Base-by-base conservation (phyloP, 2,329 filamentous ascomycete genomes). In the Canariomyces notabilis region DNA sequence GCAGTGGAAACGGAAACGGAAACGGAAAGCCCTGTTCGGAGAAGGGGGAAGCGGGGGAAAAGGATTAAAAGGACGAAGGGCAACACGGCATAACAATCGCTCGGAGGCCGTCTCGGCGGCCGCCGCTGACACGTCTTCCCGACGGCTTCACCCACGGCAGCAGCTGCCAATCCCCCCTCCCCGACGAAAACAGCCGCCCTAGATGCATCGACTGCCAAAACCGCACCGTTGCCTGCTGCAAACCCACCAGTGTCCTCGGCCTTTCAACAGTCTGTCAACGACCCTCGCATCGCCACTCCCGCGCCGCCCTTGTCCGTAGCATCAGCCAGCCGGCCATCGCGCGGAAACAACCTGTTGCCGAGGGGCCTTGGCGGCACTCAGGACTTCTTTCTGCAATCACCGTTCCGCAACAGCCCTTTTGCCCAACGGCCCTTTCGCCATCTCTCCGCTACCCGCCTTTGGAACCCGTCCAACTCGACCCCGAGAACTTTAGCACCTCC, bases 391-490 rank as follows among this genome's bases (percentile, higher is more conserved):
- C 55, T 60, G 32, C 64, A 64, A 41, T 48, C 58, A 57, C 48
- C 63, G 67, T 23, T 60, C 62, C 35, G 47, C 56, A 15, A 59
- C 21, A 47, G 19, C 29, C 35, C 26, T 21, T 52, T 6, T 46
- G 51, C 51, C 16, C 59, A 61, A 20, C 63, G 55, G 23, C 65
- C 67, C 20, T 61, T 67, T 38, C 67, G 64, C 42, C 69, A 67
- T 22, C 65, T 70, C 22, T 67, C 70, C 4, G 67, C 74, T 18
- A 71, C 72, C 37, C 74, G 76, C 29, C 74, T 80, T 53, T 80
- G 77, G 77, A 80, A 80, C 57, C 77, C 77, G 19, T 75, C 75
- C 48, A 80, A 80, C 59, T 80, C 76, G 20, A 80, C 77, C 2
- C 76, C 76, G 36, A 69, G 75, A 48, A 55, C 31, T 14, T 46